phyloP scores from a whole-genome alignment of 495 filamentous ascomycete genomes.

The Penicillium crystallinum region DNA sequence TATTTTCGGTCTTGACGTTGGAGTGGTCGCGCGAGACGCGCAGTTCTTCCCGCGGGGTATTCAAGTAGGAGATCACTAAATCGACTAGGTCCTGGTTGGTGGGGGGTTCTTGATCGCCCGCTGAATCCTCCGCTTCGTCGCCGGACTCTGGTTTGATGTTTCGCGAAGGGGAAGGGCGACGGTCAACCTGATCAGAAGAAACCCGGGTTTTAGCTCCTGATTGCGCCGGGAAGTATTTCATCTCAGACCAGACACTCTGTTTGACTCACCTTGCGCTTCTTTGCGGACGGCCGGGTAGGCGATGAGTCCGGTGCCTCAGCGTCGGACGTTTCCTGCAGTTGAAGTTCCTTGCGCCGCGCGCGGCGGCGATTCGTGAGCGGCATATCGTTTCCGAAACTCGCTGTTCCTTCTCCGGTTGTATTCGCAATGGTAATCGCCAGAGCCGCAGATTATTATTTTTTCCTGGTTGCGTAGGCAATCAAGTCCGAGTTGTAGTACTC shows the following conservation, averaged over 20 bases:
- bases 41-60: constrained; percentile 51
- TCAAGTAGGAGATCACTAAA: constrained; percentile 65
- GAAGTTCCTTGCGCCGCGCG: constrained; percentile 46
- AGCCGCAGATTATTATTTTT: constrained; percentile 3
- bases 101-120: constrained; percentile 48
- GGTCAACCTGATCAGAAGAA: constrained; percentile 31
- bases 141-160: constrained; percentile 33
- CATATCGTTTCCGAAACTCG: constrained; percentile 27
- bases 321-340: constrained; percentile 46
- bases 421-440: neutral
- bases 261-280: constrained; percentile 65
- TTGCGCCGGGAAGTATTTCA: neutral
- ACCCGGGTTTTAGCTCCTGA: constrained; percentile 9
- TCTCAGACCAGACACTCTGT: constrained; percentile 1
- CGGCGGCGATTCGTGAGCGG: constrained; percentile 49
- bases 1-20: constrained; percentile 66
- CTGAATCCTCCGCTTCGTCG: constrained; percentile 40
- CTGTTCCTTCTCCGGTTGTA: neutral
- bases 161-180: constrained; percentile 25
- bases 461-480: constrained; percentile 1
- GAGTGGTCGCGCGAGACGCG: constrained; percentile 69
- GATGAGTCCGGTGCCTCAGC: constrained; percentile 59
- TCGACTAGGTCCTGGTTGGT: constrained; percentile 64
- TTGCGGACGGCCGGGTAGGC: constrained; percentile 65
- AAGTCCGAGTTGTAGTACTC: constrained; percentile 1